Percentiles rank a stretch among this genome's conserved stretches.
phyloP scores from a whole-genome alignment of 257 asterid species.

The Solanum ahanhuiri region DNA sequence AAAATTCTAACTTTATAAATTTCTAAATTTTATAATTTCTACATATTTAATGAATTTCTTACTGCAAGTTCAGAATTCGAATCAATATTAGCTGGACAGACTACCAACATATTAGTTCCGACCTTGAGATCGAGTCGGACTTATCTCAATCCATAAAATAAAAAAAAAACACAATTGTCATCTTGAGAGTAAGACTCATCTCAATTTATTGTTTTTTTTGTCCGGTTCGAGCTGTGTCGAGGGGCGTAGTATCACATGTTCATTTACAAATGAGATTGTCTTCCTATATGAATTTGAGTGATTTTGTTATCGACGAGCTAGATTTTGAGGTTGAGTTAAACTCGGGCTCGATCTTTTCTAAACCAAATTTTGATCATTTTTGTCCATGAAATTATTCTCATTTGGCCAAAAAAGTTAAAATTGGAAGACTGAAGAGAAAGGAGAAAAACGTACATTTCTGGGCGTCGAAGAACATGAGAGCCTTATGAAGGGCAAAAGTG shows the following conservation, averaged over 20 bases:
- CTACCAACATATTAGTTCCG: background rate
- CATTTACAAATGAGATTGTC: background rate
- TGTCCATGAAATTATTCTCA: background rate
- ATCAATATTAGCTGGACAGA: fast-evolving
- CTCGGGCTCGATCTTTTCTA: background rate
- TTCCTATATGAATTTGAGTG: background rate
- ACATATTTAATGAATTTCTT: background rate
- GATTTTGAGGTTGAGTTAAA: background rate
- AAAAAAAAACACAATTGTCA: too few relatives aligned
- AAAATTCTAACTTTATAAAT: background rate
- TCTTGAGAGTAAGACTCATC: background rate
- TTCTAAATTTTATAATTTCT: too few relatives aligned
- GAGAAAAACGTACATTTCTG: constrained; percentile 64
- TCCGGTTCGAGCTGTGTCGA: background rate
- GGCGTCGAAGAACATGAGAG: constrained; percentile 86
- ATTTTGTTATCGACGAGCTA: background rate
- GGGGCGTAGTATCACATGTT: background rate
- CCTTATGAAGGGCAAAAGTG: constrained; percentile 52
- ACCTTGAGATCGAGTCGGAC: background rate
- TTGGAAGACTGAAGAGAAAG: background rate
- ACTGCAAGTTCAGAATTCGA: background rate
- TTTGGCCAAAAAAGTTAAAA: background rate
- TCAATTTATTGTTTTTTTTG: background rate
- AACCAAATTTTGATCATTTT: background rate
- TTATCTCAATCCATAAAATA: background rate